Conservation (phyloP, 306 rosid species). For the Neltuma alba region DNA sequence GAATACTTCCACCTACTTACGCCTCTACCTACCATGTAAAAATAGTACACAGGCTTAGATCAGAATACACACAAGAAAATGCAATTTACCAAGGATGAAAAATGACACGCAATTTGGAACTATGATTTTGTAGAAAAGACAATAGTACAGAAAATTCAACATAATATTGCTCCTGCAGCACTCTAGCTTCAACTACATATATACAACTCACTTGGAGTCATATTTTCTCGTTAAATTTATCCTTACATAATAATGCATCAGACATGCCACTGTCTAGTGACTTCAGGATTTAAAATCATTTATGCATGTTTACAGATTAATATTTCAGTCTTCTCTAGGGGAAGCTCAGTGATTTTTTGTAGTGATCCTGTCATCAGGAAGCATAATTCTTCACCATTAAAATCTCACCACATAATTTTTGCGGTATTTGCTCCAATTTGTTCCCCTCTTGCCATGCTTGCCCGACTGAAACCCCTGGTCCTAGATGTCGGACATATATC, state of each 20-base stretch:
- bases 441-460: constrained; percentile 98
- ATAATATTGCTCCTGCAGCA: background rate
- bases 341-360: constrained; percentile 21
- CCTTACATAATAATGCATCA: constrained; percentile 10
- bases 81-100: constrained; percentile 17
- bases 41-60: background rate
- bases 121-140: constrained; percentile 12
- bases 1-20: no score
- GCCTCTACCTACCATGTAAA: no score
- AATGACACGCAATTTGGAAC: constrained; percentile 17
- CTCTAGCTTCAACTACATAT: background rate
- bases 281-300: background rate
- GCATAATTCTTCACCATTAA: constrained; percentile 72
- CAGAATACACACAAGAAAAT: background rate
- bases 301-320: constrained; percentile 10
- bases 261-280: background rate
- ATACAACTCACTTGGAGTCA: background rate
- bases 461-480: constrained; percentile 76
- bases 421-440: constrained; percentile 74
- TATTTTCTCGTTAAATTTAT: constrained; percentile 8
- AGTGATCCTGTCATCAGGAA: constrained; percentile 29
- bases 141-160: constrained; percentile 4
- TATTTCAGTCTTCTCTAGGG: constrained; percentile 14
- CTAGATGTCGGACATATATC: constrained; percentile 66
- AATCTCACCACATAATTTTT: constrained; percentile 69